phyloP scores from a whole-genome alignment of 257 asterid genomes.

The Solanum boliviense region DNA sequence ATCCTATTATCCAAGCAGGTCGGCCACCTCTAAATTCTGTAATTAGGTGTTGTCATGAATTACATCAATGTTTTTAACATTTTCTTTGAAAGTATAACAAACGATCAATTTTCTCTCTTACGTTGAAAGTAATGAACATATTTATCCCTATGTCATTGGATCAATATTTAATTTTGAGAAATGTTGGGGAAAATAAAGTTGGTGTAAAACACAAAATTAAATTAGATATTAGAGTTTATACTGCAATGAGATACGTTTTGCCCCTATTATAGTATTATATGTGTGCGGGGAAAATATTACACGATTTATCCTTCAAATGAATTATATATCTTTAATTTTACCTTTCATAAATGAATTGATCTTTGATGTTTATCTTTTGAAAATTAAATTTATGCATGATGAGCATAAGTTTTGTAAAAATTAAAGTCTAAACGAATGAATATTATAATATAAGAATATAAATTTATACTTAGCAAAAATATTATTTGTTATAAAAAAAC shows the following conservation, averaged over 20 bases:
- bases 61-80: background rate
- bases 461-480: too few species aligned
- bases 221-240: background rate
- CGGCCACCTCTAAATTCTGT: background rate
- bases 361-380: too few species aligned
- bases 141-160: background rate
- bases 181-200: background rate
- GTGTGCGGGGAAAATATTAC: background rate
- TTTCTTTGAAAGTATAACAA: background rate
- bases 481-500: too few species aligned
- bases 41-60: background rate
- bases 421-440: too few species aligned
- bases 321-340: too few species aligned
- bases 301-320: too few species aligned
- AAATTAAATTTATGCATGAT: background rate
- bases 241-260: background rate
- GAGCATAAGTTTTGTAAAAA: background rate
- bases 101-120: background rate
- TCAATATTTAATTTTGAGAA: background rate
- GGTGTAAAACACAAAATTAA: background rate
- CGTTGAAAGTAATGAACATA: background rate
- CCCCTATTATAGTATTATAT: background rate
- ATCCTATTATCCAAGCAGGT: background rate
- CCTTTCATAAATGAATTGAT: too few species aligned
- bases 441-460: too few species aligned